Evolutionary conservation across 2,329 filamentous ascomycete species (phyloP), one percentile per base, ranked within the genome.

Genomic region (Trichoderma hamatum): DNA sequence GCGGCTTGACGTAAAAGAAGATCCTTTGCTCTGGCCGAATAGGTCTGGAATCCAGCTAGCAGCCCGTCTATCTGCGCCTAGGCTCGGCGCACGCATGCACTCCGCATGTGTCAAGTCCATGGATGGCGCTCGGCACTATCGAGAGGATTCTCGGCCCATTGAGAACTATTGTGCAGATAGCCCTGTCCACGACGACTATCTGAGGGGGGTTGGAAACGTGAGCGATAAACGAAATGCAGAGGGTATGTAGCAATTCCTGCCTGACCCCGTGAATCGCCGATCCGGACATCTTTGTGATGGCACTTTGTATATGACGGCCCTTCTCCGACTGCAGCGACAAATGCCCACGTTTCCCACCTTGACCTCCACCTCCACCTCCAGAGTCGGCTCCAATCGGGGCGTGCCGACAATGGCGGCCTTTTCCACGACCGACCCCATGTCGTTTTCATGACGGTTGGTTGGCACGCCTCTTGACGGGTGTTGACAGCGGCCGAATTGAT

Each of bases 391-490:
- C 52, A 56, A 51, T 59, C 39, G 52, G 64, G 54, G 52, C 63
- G 51, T 66, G 24, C 63, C 63, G 63, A 58, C 26, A 66, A 36
- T 66, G 63, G 63, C 63, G 52, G 43, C 24, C 24, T 46, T 56
- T 49, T 32, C 28, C 5, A 43, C 16, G 36, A 43, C 36, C 16
- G 36, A 43, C 39, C 32, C 63, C 63, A 36, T 36, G 36, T 16
- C 2, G n/a, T 6, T 1, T 49, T 16, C 36, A 49, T 58, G 36
- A 26, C 21, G 34, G 61, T 24, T 21, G 49, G 61, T 26, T 21
- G 49, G 49, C 5, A 39, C 21, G 54, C 32, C 32, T 55, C 39
- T 43, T 43, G 39, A 43, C 39, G 39, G 49, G n/a, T n/a, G 19
- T 65, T 55, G 26, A n/a, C 26, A 65, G 26, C 36, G 26, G 34